A percentile compares a stretch with the other conserved stretches of the same genome.
phyloP scores from a whole-genome alignment of 306 rosid species.

The Casuarina glauca region DNA sequence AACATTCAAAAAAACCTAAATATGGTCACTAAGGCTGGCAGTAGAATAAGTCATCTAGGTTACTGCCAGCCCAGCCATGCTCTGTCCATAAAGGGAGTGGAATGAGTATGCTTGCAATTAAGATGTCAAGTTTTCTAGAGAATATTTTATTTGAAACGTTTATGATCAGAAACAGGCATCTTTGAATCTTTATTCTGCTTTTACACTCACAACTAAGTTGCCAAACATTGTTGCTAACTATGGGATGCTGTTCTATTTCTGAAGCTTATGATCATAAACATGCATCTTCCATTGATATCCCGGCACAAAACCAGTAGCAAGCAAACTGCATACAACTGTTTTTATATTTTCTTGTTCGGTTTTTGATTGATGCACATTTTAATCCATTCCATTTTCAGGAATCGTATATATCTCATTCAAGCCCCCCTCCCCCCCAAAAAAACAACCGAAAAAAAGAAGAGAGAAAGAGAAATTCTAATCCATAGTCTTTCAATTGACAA shows the following conservation, averaged over 20 bases:
- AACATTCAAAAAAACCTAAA: neutral
- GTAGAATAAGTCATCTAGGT: neutral
- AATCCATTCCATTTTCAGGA: too few species aligned
- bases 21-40: neutral
- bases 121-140: too few species aligned
- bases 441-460: too few species aligned
- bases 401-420: too few species aligned
- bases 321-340: neutral
- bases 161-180: too few species aligned
- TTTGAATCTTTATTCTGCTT: too few species aligned
- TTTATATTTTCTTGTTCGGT: neutral
- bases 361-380: too few species aligned
- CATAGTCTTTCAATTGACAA: too few species aligned
- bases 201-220: neutral
- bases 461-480: too few species aligned
- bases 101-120: too few species aligned
- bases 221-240: neutral
- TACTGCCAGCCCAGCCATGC: neutral
- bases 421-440: too few species aligned
- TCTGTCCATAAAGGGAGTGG: neutral
- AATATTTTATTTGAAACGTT: too few species aligned
- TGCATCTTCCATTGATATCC: neutral
- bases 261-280: neutral
- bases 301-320: neutral
- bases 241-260: neutral